These are phyloP conservation scores for Malania oleifera DNA, from an alignment of 164 flowering plant species.

Conservation along the genomic window DNA sequence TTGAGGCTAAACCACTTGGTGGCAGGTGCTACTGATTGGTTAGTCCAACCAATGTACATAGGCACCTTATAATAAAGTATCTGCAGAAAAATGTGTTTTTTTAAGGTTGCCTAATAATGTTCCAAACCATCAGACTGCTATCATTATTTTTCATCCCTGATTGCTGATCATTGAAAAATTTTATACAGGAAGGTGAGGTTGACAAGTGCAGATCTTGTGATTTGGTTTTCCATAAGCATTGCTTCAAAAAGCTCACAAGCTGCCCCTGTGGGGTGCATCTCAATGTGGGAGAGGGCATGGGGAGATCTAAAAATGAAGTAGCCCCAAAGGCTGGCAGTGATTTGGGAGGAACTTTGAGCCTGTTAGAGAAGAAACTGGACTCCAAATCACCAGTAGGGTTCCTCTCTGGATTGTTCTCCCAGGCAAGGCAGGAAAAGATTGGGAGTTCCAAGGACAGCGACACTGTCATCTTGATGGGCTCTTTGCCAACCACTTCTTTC, in stretches of 20 bases:
- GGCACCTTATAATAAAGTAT: no score
- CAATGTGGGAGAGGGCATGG: slow-evolving; percentile 5
- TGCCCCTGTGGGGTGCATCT: slow-evolving; percentile 61
- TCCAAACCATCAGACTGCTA: neutral
- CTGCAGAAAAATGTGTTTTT: no score
- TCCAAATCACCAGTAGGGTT: slow-evolving; percentile 35
- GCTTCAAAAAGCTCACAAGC: slow-evolving; percentile 47
- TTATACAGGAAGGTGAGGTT: slow-evolving; percentile 59
- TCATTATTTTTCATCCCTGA: neutral
- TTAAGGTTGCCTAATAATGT: neutral
- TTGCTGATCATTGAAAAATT: slow-evolving; percentile 4
- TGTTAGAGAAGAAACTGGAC: slow-evolving; percentile 17
- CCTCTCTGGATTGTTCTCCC: slow-evolving; percentile 57
- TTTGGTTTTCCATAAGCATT: slow-evolving; percentile 56
- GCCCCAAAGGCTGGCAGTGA: slow-evolving; percentile 11
- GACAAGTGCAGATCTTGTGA: slow-evolving; percentile 65
- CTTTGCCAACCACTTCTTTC: slow-evolving; percentile 60
- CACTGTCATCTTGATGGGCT: slow-evolving; percentile 74
- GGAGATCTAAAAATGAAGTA: neutral
- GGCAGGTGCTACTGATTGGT: no score
- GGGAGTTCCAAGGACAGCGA: slow-evolving; percentile 29
- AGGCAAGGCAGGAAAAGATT: slow-evolving; percentile 24
- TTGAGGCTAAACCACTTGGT: no score
- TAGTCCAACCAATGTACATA: no score
- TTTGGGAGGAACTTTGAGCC: slow-evolving; percentile 20